These are phyloP conservation scores for Spatholobus suberectus DNA, from an alignment of 306 rosid species.

Conservation along the genomic window DNA sequence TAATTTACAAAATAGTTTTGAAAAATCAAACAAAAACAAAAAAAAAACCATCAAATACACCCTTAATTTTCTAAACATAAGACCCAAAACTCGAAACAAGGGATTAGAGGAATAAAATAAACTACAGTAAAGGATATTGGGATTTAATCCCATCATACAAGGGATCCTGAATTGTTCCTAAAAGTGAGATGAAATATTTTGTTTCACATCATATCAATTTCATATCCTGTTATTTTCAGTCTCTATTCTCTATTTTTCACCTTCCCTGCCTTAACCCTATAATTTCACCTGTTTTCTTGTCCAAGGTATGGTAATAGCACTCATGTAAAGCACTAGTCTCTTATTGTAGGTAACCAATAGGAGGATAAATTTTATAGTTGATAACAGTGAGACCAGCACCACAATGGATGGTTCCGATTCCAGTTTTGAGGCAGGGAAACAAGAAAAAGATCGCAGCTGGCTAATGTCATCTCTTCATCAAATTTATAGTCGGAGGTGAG, in stretches of 20 bases:
- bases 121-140: not conserved
- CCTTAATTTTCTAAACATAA: not conserved
- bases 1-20: not conserved
- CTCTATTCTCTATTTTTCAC: not conserved
- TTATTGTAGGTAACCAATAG: constrained; percentile 74
- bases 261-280: constrained; percentile 2
- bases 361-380: constrained; percentile 90
- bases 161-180: constrained; percentile 12
- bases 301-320: constrained; percentile 29
- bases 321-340: constrained; percentile 37
- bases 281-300: constrained; percentile 29
- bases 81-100: constrained; percentile 16
- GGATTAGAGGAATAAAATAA: constrained; percentile 18
- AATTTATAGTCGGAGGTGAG: constrained; percentile 88
- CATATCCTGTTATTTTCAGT: not conserved
- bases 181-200: constrained; percentile 6
- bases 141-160: constrained; percentile 2
- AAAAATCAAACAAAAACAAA: not conserved
- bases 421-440: constrained; percentile 52
- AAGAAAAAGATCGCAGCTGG: constrained; percentile 90
- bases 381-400: constrained; percentile 60
- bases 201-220: constrained; percentile 15
- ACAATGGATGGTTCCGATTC: constrained; percentile 51
- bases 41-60: not conserved
- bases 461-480: constrained; percentile 89